Percentiles rank a stretch among this genome's conserved stretches.
Evolutionary conservation across 495 filamentous ascomycete genomes (phyloP).

Genomic region (Aspergillus heteromorphus): DNA sequence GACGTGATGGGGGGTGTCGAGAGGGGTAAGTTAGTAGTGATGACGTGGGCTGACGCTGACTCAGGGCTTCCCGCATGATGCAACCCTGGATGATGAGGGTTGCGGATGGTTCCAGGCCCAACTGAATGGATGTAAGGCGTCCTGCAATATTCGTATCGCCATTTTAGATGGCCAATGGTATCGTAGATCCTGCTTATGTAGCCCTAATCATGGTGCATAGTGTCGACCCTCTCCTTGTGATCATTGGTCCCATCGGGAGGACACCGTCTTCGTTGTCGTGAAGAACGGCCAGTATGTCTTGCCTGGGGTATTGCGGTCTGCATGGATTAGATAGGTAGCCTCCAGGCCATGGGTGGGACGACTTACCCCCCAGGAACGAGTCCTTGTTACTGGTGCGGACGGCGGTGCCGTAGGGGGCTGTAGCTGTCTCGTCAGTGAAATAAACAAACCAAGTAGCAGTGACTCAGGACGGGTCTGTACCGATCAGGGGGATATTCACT

Average conservation of each 20-base stretch:
- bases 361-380: slow-evolving; percentile 26
- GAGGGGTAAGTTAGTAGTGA: neutral
- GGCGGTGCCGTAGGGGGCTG: slow-evolving; percentile 22
- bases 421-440: neutral
- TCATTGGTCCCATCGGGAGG: slow-evolving; percentile 23
- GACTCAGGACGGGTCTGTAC: slow-evolving; percentile 1
- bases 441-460: neutral
- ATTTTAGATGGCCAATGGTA: too few relatives aligned
- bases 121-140: too few relatives aligned
- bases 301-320: slow-evolving; percentile 24
- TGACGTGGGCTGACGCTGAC: neutral
- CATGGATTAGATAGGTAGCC: neutral
- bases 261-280: slow-evolving; percentile 23
- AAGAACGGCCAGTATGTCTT: slow-evolving; percentile 29
- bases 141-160: too few relatives aligned
- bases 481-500: slow-evolving; percentile 27
- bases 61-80: too few relatives aligned
- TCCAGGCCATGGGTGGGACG: neutral
- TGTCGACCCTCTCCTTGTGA: too few relatives aligned
- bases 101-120: too few relatives aligned
- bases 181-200: too few relatives aligned
- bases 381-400: slow-evolving; percentile 26
- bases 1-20: too few relatives aligned
- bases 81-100: too few relatives aligned
- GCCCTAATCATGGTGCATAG: too few relatives aligned